Base-by-base conservation (phyloP, 306 rosid genomes). In the Quercus berberidifolia region DNA sequence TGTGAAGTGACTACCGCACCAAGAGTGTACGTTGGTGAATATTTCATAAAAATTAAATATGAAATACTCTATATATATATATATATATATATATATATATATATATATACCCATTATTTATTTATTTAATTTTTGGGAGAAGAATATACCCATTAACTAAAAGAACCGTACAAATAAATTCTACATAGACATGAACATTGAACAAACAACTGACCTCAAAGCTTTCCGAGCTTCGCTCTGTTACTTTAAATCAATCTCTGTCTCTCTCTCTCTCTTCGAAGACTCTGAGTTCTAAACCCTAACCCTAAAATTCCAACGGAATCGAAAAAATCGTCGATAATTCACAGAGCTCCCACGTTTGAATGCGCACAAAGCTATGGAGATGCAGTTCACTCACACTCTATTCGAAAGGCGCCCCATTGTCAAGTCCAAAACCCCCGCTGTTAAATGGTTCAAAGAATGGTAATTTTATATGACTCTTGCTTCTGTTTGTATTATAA, bases 401-500 rank as follows among this genome's bases (percentile, higher is more conserved):
- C 78, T 83, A 21, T 91, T 83, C 86, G 97, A 91, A 31, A 69
- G 98, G 75, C 94, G 94, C 43, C 88, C 93, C 72, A 78, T 91
- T 60, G 30, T 91, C 79, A 87, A 56, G 81, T 91, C 98, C 78
- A 93, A 85, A 80, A 25, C 89, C 78, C 93, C 97, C 52, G 93
- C 94, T 1, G 93, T 86, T 74, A 91, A 90, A 87, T 93, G 98
- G 98, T 84, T 90, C 52, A 90, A 74, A 83, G 91, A 91, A 85
- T 93, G 98, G 98, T 93, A 3, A 77, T 41, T 55, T 46, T 56
- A 2, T 3, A 1, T 13, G 5, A 15, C 21, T 67, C 74, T 26
- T 12, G 5, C 54, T 76, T 46, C 18, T 23, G 13, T 30, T 14
- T n/a, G 46, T 8, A 41, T 41, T 26, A 28, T 60, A 21, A 19